A percentile compares a stretch with the other conserved stretches of the same genome.
These are phyloP conservation scores for Epichloe sylvatica DNA, from an alignment of 2,329 filamentous ascomycete genomes.

Conservation along the genomic window DNA sequence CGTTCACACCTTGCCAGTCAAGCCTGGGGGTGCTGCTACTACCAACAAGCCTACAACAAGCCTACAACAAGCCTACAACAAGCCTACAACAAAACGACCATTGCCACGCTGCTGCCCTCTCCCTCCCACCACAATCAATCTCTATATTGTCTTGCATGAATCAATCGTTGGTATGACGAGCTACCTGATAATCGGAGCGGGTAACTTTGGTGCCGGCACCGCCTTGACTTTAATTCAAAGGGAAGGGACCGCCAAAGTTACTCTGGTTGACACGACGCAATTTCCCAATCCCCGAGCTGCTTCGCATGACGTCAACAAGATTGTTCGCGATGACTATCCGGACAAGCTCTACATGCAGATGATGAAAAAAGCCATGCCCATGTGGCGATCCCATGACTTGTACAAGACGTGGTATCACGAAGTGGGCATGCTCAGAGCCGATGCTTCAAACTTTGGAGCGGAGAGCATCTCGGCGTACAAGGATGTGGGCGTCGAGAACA, in stretches of 20 bases:
- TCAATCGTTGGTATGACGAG: constrained; percentile 5
- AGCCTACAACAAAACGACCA: too few species aligned
- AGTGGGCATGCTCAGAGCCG: constrained; percentile 37
- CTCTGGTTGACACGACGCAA: constrained; percentile 22
- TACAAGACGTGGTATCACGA: constrained; percentile 41
- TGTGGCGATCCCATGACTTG: constrained; percentile 30
- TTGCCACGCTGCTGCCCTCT: too few species aligned
- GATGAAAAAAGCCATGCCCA: constrained; percentile 26
- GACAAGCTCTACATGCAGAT: constrained; percentile 27
- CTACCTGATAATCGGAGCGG: constrained; percentile 27
- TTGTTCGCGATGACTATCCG: constrained; percentile 28
- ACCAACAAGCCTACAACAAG: too few species aligned
- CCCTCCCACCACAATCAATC: too few species aligned
- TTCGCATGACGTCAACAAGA: constrained; percentile 35
- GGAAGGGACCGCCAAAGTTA: constrained; percentile 16
- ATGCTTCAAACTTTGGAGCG: constrained; percentile 28
- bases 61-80: too few species aligned
- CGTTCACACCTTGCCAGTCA: background rate
- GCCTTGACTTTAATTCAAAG: constrained; percentile 22
- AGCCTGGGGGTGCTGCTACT: background rate
- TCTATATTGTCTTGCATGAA: background rate
- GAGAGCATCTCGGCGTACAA: constrained; percentile 27
- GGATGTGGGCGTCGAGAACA: constrained; percentile 25
- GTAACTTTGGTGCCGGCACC: constrained; percentile 31
- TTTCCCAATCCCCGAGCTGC: constrained; percentile 26